A percentile compares a stretch with the other conserved stretches of the same genome.
Conservation (phyloP, 2,329 filamentous ascomycete species). For the Fusarium sp. region DNA sequence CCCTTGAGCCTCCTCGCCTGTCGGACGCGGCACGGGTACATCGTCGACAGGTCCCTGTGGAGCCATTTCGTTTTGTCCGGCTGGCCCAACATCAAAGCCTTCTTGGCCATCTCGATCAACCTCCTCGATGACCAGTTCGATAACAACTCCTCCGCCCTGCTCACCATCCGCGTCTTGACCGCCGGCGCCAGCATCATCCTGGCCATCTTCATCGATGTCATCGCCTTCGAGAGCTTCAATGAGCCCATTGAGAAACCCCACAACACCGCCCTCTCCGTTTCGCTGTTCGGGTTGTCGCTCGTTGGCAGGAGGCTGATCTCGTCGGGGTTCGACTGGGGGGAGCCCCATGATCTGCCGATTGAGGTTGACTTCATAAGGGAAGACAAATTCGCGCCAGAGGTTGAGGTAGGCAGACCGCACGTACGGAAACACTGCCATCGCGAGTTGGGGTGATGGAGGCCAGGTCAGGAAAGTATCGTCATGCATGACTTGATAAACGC, state of each 20-base stretch:
- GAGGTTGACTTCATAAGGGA: conserved; percentile 57
- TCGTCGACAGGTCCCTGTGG: conserved; percentile 2
- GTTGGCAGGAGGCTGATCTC: conserved; percentile 24
- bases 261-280: conserved; percentile 43
- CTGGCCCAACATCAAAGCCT: conserved; percentile 33
- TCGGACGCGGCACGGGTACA: not conserved
- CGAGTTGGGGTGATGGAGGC: conserved; percentile 63
- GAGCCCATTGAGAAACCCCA: conserved; percentile 49
- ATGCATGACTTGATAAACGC: conserved; percentile 54
- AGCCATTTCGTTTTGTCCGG: conserved; percentile 23
- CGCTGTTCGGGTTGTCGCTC: conserved; percentile 32
- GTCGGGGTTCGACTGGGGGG: conserved; percentile 42
- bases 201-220: conserved; percentile 42
- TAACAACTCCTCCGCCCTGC: conserved; percentile 42
- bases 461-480: conserved; percentile 57
- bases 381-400: conserved; percentile 56
- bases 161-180: conserved; percentile 30
- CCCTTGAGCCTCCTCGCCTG: not conserved
- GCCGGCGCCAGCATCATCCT: conserved; percentile 29
- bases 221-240: conserved; percentile 49
- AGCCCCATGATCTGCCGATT: conserved; percentile 57
- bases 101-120: conserved; percentile 54
- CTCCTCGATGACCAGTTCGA: conserved; percentile 48
- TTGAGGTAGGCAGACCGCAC: conserved; percentile 55
- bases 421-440: conserved; percentile 59